Evolutionary conservation across 116 monocot species (phyloP), one percentile per base, ranked within the genome.

Genomic region (Posidonia oceanica): DNA sequence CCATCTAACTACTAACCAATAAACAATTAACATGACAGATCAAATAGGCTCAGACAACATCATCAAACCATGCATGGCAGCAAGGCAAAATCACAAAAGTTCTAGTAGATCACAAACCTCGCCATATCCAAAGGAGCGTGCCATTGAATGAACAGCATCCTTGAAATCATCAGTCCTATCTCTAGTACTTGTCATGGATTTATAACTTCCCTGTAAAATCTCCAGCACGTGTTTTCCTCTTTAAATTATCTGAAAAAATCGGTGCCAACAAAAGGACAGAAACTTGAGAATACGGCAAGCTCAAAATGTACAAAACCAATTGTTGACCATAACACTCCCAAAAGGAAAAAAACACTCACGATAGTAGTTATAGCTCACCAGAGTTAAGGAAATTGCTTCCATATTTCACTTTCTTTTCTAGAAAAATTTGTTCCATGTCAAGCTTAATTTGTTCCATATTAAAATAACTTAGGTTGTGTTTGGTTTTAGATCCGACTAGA

Each of bases 161-260:
- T 87, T 94, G 59, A 89, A 90, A 79, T 94, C 94, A 68, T 89
- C 94, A 7, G 83, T 87, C 68, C 90, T 78, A 22, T 94, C 94
- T 78, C 71, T 89, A 59, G 42, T 70, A 52, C 72, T 87, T 44
- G 90, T 69, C 94, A 94, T 94, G 41, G 53, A 53, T 68, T 16
- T 14, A 14, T 3, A 39, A 29, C 56, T 59, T 7, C 4, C 15
- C 2, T 54, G 23, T 54, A 56, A 39, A 36, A 68, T 6, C 52
- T 53, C n/a, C 21, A 68, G 23, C 48, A 51, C 51, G 14, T 15
- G 6, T 11, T 36, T 48, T 36, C 52, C 29, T 18, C 51, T 21
- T 15, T 29, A 29, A 29, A 29, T 68, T 68, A 8, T 16, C 2
- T 20, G 20, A n/a, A 15, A 41, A 3, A n/a, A 42, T n/a, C n/a